Percentiles rank a stretch among this genome's conserved stretches.
phyloP scores from a whole-genome alignment of 768 basidiomycete genomes.

The Collybia nuda region DNA sequence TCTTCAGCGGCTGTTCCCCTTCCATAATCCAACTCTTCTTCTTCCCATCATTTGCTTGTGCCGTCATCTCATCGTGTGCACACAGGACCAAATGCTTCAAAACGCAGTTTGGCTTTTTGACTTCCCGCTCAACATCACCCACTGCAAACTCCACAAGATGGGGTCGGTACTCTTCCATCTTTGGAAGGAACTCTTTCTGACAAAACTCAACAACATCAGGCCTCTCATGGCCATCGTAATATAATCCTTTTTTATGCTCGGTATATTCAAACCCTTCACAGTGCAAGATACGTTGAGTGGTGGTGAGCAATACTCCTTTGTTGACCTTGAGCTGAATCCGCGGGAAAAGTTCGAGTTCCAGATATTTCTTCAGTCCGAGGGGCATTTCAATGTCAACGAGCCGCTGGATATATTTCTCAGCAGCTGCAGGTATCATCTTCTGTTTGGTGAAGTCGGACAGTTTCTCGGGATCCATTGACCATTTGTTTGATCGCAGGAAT shows the following conservation, averaged over 20 bases:
- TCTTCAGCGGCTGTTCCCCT: conserved; percentile 28
- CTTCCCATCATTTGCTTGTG: conserved; percentile 35
- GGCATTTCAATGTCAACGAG: conserved; percentile 17
- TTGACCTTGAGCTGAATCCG: conserved; percentile 6
- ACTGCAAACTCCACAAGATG: conserved; percentile 11
- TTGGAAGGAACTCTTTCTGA: conserved; percentile 28
- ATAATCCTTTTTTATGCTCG: conserved; percentile 28
- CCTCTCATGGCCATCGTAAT: conserved; percentile 35
- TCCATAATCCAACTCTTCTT: conserved; percentile 30
- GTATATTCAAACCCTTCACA: conserved; percentile 22
- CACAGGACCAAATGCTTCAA: no score
- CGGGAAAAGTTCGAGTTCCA: background rate
- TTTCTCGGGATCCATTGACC: no score
- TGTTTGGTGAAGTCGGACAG: no score
- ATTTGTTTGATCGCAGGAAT: no score
- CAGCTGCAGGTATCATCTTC: no score
- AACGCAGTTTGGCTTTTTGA: no score
- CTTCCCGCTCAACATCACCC: no score
- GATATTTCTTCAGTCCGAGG: conserved; percentile 15
- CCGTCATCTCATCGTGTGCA: conserved; percentile 39
- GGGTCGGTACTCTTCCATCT: conserved; percentile 15
- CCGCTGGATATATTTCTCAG: background rate
- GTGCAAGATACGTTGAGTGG: conserved; percentile 14
- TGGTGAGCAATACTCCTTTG: conserved; percentile 21
- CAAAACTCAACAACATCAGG: conserved; percentile 1